phyloP scores from a whole-genome alignment of 75 land plant genomes.

The Isoetes taiwanensis region DNA sequence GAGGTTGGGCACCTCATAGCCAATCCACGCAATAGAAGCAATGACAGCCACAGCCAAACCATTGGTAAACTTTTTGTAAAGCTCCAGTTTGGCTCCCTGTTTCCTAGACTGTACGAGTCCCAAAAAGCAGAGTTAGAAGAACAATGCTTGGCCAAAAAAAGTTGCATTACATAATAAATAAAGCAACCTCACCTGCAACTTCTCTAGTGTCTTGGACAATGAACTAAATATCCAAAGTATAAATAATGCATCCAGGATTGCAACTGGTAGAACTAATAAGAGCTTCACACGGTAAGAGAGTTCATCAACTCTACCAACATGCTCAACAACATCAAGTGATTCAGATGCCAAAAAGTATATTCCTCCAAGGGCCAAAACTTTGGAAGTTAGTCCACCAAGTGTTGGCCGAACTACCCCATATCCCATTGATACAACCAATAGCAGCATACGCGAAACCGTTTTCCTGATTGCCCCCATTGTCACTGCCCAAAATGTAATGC shows the following conservation, averaged over 20 bases:
- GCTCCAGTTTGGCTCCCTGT: constrained; percentile 59
- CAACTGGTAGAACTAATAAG: constrained; percentile 36
- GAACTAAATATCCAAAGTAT: constrained; percentile 40
- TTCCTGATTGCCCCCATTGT: constrained; percentile 39
- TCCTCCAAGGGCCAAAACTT: constrained; percentile 20
- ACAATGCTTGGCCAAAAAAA: too few species aligned
- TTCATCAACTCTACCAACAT: constrained; percentile 33
- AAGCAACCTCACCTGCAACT: constrained; percentile 49
- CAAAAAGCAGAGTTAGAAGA: too few species aligned
- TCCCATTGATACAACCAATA: constrained; percentile 40
- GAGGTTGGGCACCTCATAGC: constrained; percentile 97
- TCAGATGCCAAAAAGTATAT: constrained; percentile 30
- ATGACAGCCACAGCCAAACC: constrained; percentile 75
- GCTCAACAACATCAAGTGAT: constrained; percentile 31
- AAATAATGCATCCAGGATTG: constrained; percentile 33
- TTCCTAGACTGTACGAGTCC: constrained; percentile 51
- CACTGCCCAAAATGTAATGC: constrained; percentile 38
- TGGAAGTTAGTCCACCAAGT: constrained; percentile 29
- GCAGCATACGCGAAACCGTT: constrained; percentile 35
- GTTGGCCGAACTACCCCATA: constrained; percentile 39
- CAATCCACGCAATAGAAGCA: constrained; percentile 75
- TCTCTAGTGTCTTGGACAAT: constrained; percentile 31
- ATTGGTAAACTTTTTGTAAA: constrained; percentile 94
- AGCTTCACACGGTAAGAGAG: constrained; percentile 25
- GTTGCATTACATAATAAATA: too few species aligned